Evolutionary conservation across 2,329 filamentous ascomycete species (phyloP).

Genomic region (Magnaporthiopsis poae): DNA sequence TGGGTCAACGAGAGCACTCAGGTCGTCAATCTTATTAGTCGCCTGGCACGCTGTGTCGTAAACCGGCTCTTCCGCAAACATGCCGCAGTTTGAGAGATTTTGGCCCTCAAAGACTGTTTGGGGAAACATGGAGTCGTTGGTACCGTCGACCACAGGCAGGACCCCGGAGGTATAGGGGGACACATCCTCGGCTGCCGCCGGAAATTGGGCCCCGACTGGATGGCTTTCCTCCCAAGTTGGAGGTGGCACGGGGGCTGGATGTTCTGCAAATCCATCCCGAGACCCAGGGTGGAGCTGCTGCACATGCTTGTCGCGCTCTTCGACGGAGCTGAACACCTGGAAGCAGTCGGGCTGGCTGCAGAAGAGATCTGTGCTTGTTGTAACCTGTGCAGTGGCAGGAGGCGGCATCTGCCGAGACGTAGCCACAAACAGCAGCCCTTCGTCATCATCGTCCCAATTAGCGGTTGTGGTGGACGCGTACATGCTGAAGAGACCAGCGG

Average conservation of each 20-base stretch:
- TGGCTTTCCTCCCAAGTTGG: background rate
- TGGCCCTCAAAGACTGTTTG: background rate
- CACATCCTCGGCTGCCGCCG: background rate
- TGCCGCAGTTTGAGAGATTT: background rate
- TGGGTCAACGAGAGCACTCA: constrained; percentile 2
- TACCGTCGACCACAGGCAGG: background rate
- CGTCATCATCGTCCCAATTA: background rate
- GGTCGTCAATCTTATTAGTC: background rate
- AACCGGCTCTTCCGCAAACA: background rate
- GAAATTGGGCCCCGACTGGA: background rate
- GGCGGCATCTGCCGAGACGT: too few species aligned
- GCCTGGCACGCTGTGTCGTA: background rate
- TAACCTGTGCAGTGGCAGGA: too few species aligned
- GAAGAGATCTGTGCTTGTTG: background rate
- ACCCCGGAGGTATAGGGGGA: background rate
- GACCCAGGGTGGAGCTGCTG: background rate
- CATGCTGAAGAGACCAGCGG: constrained; percentile 5
- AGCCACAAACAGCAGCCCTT: background rate
- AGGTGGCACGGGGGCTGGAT: background rate
- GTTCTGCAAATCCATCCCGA: background rate
- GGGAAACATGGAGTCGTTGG: background rate
- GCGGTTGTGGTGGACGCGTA: constrained; percentile 1
- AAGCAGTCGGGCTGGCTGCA: background rate
- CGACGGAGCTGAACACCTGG: background rate
- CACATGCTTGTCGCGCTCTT: background rate